Base-by-base conservation (phyloP, 495 filamentous ascomycete genomes). In the Pyrenula aspistea region DNA sequence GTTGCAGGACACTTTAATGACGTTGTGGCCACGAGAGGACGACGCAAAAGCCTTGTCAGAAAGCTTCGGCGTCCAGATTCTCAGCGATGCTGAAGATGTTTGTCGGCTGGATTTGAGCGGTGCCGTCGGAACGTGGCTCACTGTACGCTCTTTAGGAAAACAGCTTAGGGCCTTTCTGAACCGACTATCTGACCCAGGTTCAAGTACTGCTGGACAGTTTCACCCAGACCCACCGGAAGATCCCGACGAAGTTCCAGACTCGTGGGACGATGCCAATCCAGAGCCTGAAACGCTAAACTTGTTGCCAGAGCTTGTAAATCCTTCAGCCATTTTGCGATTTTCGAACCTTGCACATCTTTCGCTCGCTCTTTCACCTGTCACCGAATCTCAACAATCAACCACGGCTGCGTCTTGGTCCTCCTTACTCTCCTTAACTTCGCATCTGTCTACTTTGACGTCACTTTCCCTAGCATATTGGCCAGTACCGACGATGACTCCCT, bases 401-500 rank as follows among this genome's bases (percentile, higher is more conserved):
- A 31, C 56, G 11, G 55, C 60, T 20, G 77, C 78, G 10, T 87
- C 81, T 22, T 95, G 89, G 89, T 75, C 78, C 12, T 74, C 80
- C 2, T 77, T 95, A 19, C 72, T 95, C 12, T 58, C 72, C 2
- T 67, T 92, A 12, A 71, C 83, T 0, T 68, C 76, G 0, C 80
- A 82, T 53, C 65, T 89, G 0, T 73, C 81, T 0, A 81, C 72
- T 0, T 71, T 93, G 36, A 91, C 88, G 0, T 85, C 92, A 58
- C 77, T 95, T 1, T 89, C 83, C 24, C 71, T 95, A 2, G 85
- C 87, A 10, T 80, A 85, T 65, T 96, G 91, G 91, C 89, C 91
- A 1, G 71, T 77, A 20, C 90, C 90, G 0, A 78, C 76, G 0
- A 65, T 86, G 0, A 85, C 81, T 3, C 86, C 86, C 3, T 82